Conservation (phyloP, 1,139 yeast species). For the Debaryomyces sp. region DNA sequence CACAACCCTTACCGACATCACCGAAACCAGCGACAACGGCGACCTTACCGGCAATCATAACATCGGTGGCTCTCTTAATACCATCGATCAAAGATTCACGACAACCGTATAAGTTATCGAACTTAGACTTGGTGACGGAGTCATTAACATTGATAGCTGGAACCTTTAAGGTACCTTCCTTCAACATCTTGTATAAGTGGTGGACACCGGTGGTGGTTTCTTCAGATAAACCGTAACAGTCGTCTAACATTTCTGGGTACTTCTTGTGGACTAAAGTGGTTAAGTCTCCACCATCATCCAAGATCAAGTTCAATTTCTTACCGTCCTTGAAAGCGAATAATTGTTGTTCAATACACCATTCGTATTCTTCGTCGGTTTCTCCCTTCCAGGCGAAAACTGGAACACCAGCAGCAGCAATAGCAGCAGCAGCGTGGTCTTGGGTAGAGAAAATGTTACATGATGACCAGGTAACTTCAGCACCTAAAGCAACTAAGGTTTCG, state of each 20-base stretch:
- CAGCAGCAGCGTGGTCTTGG: conserved; percentile 99
- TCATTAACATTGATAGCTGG: conserved; percentile 99
- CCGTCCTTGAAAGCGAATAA: conserved; percentile 97
- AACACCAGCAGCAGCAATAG: conserved; percentile 99
- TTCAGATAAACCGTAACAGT: conserved; percentile 95
- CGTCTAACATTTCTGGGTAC: conserved; percentile 97
- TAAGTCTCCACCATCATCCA: conserved; percentile 99
- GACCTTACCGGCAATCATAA: conserved; percentile 99
- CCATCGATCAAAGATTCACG: conserved; percentile 99
- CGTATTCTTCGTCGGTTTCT: conserved; percentile 99
- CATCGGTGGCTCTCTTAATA: conserved; percentile 99
- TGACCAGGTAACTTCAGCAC: conserved; percentile 99
- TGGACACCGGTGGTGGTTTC: conserved; percentile 99
- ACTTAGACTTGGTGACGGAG: conserved; percentile 98
- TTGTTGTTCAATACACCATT: conserved; percentile 99
- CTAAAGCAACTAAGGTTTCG: conserved; percentile 95
- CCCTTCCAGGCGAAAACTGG: conserved; percentile 99
- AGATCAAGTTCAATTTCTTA: conserved; percentile 93
- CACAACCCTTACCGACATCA: conserved; percentile 99
- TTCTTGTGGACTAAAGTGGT: conserved; percentile 97
- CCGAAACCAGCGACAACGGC: conserved; percentile 99
- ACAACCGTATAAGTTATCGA: conserved; percentile 99
- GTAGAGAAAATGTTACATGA: conserved; percentile 99
- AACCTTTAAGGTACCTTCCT: conserved; percentile 88
- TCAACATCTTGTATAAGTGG: conserved; percentile 96